These are phyloP conservation scores for Senna tora DNA, from an alignment of 306 rosid species.

Conservation along the genomic window DNA sequence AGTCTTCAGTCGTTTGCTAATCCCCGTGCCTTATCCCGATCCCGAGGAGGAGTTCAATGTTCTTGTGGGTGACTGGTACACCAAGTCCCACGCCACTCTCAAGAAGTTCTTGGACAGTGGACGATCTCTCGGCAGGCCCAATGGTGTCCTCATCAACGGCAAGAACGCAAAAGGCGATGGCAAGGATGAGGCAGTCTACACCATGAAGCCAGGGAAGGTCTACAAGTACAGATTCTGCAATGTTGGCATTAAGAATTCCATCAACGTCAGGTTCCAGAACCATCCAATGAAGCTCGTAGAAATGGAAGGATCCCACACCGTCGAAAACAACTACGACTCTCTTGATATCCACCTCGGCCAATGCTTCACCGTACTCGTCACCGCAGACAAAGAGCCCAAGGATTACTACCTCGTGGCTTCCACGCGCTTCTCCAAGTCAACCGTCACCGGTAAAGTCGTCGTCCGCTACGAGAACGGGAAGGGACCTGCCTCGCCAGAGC, in stretches of 20 bases:
- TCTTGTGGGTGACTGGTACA: conserved; percentile 79
- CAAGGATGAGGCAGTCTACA: conserved; percentile 66
- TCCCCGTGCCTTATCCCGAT: conserved; percentile 80
- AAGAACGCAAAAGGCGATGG: conserved; percentile 61
- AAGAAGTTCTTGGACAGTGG: conserved; percentile 60
- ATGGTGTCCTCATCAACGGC: conserved; percentile 75
- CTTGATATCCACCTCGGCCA: conserved; percentile 79
- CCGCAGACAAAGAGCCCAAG: conserved; percentile 64
- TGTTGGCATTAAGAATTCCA: conserved; percentile 64
- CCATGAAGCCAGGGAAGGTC: conserved; percentile 72
- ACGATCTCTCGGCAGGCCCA: conserved; percentile 58
- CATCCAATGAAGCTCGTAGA: conserved; percentile 74
- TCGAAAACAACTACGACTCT: conserved; percentile 70
- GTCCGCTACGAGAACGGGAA: conserved; percentile 56
- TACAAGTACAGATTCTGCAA: conserved; percentile 84
- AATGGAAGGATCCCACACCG: conserved; percentile 85
- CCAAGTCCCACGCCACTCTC: conserved; percentile 64
- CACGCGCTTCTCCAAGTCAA: conserved; percentile 59
- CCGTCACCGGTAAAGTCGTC: conserved; percentile 55
- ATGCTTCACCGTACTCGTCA: conserved; percentile 67
- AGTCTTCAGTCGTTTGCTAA: conserved; percentile 62
- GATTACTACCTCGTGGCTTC: conserved; percentile 82
- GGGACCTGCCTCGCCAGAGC: conserved; percentile 57
- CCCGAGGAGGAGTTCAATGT: conserved; percentile 90
- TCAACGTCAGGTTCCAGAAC: conserved; percentile 77